Base-by-base conservation (phyloP, 768 basidiomycete species). In the Lentinula sp. region DNA sequence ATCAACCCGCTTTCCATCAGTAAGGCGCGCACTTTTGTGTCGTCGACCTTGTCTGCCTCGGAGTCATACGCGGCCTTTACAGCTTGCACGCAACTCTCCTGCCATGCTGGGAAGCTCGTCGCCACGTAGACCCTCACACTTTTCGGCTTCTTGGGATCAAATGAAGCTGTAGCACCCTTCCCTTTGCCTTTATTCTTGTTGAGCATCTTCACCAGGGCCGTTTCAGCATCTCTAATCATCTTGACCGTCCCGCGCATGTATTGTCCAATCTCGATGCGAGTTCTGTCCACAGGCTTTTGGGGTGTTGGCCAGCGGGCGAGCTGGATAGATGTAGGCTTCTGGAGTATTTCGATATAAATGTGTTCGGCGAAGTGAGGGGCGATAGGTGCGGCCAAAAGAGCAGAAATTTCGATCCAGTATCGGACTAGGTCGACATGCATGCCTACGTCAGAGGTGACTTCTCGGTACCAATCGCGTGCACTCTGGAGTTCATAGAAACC, bases 401-500 rank as follows among this genome's bases (percentile, higher is more conserved):
- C 82, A n/a, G 93, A 85, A 61, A 79, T 74, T 53, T 86, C 85
- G 71, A 98, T 87, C 90, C 90, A 98, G 77, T 86, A 84, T 63
- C 85, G 76, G 68, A 96, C 86, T 50, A 98, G 84, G 63, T 94
- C 94, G 53, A 71, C 79, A 74, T 98, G 95, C 94, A 98, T 97
- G 33, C 94, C 93, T 53, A 87, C 77, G 63, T 94, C 92, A 6
- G 84, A 77, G 2, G 91, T 95, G 55, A 96, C 92, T 70, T 95
- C 91, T 61, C 95, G 92, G 73, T 98, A 98, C 89, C 94, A 95
- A 71, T 98, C 95, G 50, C 97, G 90, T 2, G 86, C 81, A 54
- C 84, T 88, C 72, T 98, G 93, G 65, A 95, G 83, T 68, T 97
- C 95, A 81, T 95, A 99, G 76, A 98, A 96, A 51, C 95, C 96